Base-by-base conservation (phyloP, 495 filamentous ascomycete species). In the Chaetomium fimeti region DNA sequence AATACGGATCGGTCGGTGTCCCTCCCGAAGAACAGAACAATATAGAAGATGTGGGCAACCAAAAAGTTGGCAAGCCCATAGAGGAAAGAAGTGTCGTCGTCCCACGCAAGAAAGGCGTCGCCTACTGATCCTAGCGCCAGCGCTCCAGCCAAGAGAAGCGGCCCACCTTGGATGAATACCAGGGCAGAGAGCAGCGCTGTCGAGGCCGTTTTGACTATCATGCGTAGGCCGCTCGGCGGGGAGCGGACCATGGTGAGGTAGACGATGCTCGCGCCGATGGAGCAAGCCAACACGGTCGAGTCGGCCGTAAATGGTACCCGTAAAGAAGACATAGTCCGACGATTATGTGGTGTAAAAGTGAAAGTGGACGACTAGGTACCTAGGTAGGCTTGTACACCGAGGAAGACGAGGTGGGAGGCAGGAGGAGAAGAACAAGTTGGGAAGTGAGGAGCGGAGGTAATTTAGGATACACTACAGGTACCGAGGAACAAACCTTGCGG, bases 101-200 rank as follows among this genome's bases (percentile, higher is more conserved):
- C 65, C 63, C 61, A 66, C 5, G 72, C 68, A 15, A 74, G 66
- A 47, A 73, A 73, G 25, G 64, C 63, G 28, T 74, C 72, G 36
- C 72, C 72, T 5, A 64, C 22, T 5, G 71, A 63, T 25, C 66
- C 65, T 47, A 71, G 57, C 9, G 62, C 69, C 27, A 74, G 63
- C 11, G 71, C 72, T 0, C 36, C 47, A 3, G 60, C 57, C 0
- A 73, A 49, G 1, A 62, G 62, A 22, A 32, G 25, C 0, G 69
- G 65, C 1, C 62, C 63, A 22, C 38, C 32, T 25, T 43, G 51
- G 4, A 71, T 32, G 29, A 18, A n/a, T 2, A 62, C 42, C 8
- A 63, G 13, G 3, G 61, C 36, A 3, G 71, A 66, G 15, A 74
- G 67, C 11, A 74, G 64, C 0, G 67, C 48, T 7, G 71, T 74